A percentile compares a stretch with the other conserved stretches of the same genome.
Conservation (phyloP, 2,329 filamentous ascomycete genomes). For the Pyrenophora seminiperda region DNA sequence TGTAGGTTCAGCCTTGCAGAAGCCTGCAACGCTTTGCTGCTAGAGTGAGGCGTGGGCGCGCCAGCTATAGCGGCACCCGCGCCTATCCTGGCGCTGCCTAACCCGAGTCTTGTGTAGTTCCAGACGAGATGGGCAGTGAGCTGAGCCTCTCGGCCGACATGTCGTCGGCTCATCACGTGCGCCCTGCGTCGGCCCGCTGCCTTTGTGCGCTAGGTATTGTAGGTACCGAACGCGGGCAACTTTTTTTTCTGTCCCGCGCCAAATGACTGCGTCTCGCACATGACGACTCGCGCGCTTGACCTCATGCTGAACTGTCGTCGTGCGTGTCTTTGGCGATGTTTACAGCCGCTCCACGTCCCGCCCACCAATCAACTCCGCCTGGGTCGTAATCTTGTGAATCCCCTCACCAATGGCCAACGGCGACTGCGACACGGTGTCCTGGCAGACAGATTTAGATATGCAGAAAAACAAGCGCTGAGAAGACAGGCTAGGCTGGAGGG, state of each 20-base stretch:
- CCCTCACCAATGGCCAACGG: slow-evolving; percentile 22
- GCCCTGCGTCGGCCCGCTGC: slow-evolving; percentile 14
- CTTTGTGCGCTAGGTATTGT: slow-evolving; percentile 10
- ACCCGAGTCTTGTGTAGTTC: slow-evolving; percentile 5
- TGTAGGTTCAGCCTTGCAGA: slow-evolving; percentile 21
- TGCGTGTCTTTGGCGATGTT: slow-evolving; percentile 51
- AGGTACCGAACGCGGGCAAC: slow-evolving; percentile 14
- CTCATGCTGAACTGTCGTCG: slow-evolving; percentile 54
- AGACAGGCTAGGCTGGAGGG: slow-evolving; percentile 16
- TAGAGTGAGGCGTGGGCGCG: slow-evolving; percentile 12
- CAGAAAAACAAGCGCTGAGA: slow-evolving; percentile 12
- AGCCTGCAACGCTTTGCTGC: slow-evolving; percentile 8
- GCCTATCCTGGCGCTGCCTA: not conserved
- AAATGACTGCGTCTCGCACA: slow-evolving; percentile 12
- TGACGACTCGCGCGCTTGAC: slow-evolving; percentile 15
- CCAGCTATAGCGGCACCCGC: slow-evolving; percentile 18
- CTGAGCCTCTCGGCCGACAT: slow-evolving; percentile 6
- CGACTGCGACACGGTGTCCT: slow-evolving; percentile 6
- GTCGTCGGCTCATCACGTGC: slow-evolving; percentile 22
- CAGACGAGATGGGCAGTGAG: slow-evolving; percentile 5
- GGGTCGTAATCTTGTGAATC: slow-evolving; percentile 29
- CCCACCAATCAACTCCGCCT: slow-evolving; percentile 25
- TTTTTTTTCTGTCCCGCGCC: slow-evolving; percentile 22
- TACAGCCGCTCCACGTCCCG: slow-evolving; percentile 49
- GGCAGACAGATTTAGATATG: no score